These are phyloP conservation scores for Schizosaccharomyces lindneri DNA, from an alignment of 805 yeast species.

Conservation along the genomic window DNA sequence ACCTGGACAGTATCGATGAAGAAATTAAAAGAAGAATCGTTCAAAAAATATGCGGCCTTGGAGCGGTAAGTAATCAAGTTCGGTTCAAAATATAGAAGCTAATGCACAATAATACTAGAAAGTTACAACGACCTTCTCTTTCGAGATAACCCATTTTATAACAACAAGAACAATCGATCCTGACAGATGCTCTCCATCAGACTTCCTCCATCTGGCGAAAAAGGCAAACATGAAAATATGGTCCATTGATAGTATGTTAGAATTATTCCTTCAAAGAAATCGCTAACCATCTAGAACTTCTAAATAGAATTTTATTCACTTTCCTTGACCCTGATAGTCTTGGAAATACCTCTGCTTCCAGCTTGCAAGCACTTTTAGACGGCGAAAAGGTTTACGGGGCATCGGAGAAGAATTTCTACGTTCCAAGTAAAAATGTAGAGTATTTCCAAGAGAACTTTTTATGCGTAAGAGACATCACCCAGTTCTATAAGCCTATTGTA, in stretches of 20 bases:
- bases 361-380: slow-evolving; percentile 23
- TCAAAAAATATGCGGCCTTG: slow-evolving; percentile 11
- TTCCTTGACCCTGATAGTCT: slow-evolving; percentile 4
- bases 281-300: neutral
- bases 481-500: slow-evolving; percentile 56
- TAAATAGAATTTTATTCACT: neutral
- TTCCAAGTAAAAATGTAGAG: slow-evolving; percentile 60
- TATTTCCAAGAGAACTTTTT: slow-evolving; percentile 55
- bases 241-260: slow-evolving; percentile 35
- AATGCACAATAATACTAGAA: slow-evolving; percentile 7
- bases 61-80: slow-evolving; percentile 10
- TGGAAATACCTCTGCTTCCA: slow-evolving; percentile 17
- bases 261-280: neutral
- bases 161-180: slow-evolving; percentile 23
- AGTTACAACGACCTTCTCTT: slow-evolving; percentile 34
- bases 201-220: slow-evolving; percentile 41
- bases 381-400: slow-evolving; percentile 76
- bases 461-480: slow-evolving; percentile 57
- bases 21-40: slow-evolving; percentile 10
- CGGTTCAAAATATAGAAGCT: neutral
- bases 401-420: slow-evolving; percentile 65
- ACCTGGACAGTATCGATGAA: slow-evolving; percentile 28
- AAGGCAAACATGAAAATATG: slow-evolving; percentile 51
- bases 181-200: slow-evolving; percentile 14
- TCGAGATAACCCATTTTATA: slow-evolving; percentile 49